Conservation (phyloP, 192 early-diverging fungal genomes). For the Linnemannia zychae region DNA sequence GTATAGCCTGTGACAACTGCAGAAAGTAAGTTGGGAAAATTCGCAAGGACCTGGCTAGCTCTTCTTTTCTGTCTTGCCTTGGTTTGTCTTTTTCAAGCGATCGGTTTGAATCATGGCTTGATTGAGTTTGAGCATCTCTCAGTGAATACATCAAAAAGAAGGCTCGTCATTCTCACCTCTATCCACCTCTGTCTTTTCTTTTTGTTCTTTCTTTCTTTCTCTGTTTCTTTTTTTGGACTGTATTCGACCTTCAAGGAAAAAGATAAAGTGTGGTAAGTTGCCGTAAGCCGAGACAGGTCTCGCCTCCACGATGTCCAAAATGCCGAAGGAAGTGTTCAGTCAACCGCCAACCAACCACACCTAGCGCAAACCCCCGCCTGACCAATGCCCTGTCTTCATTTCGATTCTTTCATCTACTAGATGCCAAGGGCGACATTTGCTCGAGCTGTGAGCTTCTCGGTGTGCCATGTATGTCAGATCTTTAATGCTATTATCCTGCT, state of each 20-base stretch:
- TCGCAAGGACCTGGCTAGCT: neutral
- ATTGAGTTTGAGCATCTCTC: neutral
- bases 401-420: conserved; percentile 22
- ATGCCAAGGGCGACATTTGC: conserved; percentile 50
- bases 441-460: conserved; percentile 43
- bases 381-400: neutral
- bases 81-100: neutral
- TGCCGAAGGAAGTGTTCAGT: neutral
- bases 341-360: neutral
- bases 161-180: neutral
- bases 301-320: neutral
- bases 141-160: neutral
- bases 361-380: neutral
- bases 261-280: conserved; percentile 55
- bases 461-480: conserved; percentile 40
- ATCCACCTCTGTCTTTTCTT: neutral
- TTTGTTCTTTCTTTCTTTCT: neutral
- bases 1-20: conserved; percentile 52
- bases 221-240: neutral
- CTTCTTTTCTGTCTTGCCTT: no score
- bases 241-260: conserved; percentile 29
- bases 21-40: conserved; percentile 47
- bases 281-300: neutral
- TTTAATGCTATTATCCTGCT: neutral
- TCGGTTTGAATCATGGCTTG: neutral